phyloP scores from a whole-genome alignment of 2,329 filamentous ascomycete species.

The Alternaria tenuissima region DNA sequence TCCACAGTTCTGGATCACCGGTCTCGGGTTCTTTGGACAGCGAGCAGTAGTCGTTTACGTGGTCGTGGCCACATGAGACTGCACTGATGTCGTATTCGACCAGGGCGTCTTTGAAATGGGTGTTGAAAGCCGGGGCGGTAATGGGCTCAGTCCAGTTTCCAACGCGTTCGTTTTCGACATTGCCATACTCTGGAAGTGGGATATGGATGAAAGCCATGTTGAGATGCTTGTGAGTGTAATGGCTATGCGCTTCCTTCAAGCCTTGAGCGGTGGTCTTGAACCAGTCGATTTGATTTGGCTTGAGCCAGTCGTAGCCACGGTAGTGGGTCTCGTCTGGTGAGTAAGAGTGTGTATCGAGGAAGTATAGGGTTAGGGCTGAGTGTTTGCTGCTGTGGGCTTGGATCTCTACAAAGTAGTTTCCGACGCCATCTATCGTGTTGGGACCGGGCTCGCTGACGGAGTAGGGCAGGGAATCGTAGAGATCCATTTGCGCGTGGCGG shows the following conservation, averaged over 20 bases:
- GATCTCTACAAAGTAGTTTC: slow-evolving; percentile 94
- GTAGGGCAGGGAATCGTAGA: slow-evolving; percentile 87
- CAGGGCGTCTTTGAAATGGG: slow-evolving; percentile 89
- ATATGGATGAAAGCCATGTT: slow-evolving; percentile 98
- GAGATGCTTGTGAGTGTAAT: slow-evolving; percentile 92
- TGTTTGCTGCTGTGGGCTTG: slow-evolving; percentile 84
- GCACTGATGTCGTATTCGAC: slow-evolving; percentile 85
- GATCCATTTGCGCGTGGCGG: slow-evolving; percentile 79
- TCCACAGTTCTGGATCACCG: slow-evolving; percentile 74
- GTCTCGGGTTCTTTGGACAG: slow-evolving; percentile 62
- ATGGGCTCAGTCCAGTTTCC: slow-evolving; percentile 83
- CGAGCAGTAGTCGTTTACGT: slow-evolving; percentile 96
- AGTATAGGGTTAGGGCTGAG: slow-evolving; percentile 91
- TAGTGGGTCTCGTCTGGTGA: slow-evolving; percentile 88
- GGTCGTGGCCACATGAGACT: slow-evolving; percentile 93
- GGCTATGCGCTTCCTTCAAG: slow-evolving; percentile 73
- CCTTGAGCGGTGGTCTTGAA: slow-evolving; percentile 80
- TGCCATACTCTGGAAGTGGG: slow-evolving; percentile 86
- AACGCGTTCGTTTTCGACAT: slow-evolving; percentile 64
- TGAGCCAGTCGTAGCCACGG: slow-evolving; percentile 97
- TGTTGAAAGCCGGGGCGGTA: slow-evolving; percentile 89
- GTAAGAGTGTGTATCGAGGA: slow-evolving; percentile 92
- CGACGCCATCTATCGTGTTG: slow-evolving; percentile 83
- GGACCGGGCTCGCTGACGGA: slow-evolving; percentile 88
- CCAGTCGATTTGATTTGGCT: slow-evolving; percentile 93